Evolutionary conservation across 495 filamentous ascomycete species (phyloP), one percentile per base, ranked within the genome.

Genomic region (Annulohypoxylon bovei): DNA sequence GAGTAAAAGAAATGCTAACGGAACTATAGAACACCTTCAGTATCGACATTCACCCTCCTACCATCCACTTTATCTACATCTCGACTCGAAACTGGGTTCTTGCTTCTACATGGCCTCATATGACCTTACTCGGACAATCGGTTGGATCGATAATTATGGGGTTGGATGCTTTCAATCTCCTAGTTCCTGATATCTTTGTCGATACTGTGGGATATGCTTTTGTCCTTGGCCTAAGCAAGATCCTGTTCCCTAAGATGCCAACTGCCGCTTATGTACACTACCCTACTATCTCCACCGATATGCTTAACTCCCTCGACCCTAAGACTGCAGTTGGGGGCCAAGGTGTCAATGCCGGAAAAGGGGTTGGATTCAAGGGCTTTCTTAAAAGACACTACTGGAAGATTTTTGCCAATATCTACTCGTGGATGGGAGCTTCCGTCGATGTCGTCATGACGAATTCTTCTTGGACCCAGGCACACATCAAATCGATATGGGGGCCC

Each of bases 141-240:
- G 77, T 98, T 18, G 95, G 95, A 40, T 96, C 93, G 1, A 75
- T 98, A 16, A 76, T 95, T 32, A 85, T 98, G 71, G 95, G 92
- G 18, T 94, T 90, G 79, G 95, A 98, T 70, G 95, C 95, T n/a
- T 96, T 99, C 79, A 90, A 87, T 35, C 88, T 97, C 9, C 84
- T 98, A 2, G 92, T 93, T 1, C 96, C 95, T 0, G 96, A 99
- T 75, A 87, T 98, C 55, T 97, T 97, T 71, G 85, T 99, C 72
- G 95, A 99, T 75, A 99, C 95, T 5, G 97, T 98, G 94, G 95
- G 95, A 70, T 98, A 98, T 77, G 93, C 95, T 20, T 99, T 98
- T 77, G 86, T 92, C 1, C 84, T 97, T 9, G 92, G 91, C 4
- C 81, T 97, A 11, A 89, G 85, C 80, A 96, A 95, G 74, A 85